Evolutionary conservation across 225 moss, liverwort and hornwort species (phyloP), one percentile per base, ranked within the genome.

Genomic region (Marchantia polymorpha): DNA sequence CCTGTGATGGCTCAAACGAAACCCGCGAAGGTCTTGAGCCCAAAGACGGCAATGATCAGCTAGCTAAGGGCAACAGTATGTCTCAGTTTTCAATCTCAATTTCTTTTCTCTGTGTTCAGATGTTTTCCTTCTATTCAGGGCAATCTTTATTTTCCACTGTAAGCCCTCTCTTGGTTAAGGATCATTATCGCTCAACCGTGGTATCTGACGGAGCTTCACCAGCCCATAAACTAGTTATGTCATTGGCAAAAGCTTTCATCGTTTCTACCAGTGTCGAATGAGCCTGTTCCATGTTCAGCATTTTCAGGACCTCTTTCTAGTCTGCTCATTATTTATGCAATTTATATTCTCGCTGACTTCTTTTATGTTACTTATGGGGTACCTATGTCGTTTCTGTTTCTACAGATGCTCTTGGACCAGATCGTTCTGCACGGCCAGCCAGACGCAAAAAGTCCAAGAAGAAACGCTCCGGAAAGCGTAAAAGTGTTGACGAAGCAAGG

Each of bases 381-480:
- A 68, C 46, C 46, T 16, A 51, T 53, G 15, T 60, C 30, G 8
- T 79, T 30, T 47, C 39, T 31, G 26, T 23, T 22, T 60, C 29
- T 77, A 67, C 80, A 86, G 82, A 50, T 73, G 71, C 61, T 17
- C 59, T 60, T 64, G 72, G 22, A 53, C 53, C 7, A 23, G 20
- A 12, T 8, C 23, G 25, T 22, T 6, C 58, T 10, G 20, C 47
- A 65, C 75, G 69, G 19, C 76, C 59, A 22, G 52, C 79, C 16
- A 72, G 23, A 72, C 72, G 59, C 29, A 80, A 68, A 72, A 86
- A 68, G 39, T 20, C 15, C 15, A 82, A 65, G 0, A 80, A 64
- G 53, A 86, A 77, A 73, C 86, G 86, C 52, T 78, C 83, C 81
- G 78, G 83, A n/a, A 86, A 86, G 47, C 83, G 83, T 26, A 80